A percentile compares a stretch with the other conserved stretches of the same genome.
Evolutionary conservation across 352 stramenopile genomes (phyloP).

Genomic region (Phytophthora europaea): DNA sequence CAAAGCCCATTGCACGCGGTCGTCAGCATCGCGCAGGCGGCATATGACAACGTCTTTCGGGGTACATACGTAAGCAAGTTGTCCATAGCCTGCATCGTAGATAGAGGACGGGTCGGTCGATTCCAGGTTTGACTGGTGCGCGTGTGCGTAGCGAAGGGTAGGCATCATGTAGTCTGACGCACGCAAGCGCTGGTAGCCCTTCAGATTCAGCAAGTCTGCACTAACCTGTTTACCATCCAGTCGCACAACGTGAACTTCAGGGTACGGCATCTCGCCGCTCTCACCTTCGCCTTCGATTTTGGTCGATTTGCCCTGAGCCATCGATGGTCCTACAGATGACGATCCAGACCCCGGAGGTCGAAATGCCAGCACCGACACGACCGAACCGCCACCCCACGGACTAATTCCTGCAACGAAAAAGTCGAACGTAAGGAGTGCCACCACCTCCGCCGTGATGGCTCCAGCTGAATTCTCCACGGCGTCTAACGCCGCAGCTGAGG

Average conservation of each 20-base stretch:
- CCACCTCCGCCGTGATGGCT: slow-evolving; percentile 68
- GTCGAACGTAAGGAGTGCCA: slow-evolving; percentile 82
- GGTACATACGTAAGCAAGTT: slow-evolving; percentile 82
- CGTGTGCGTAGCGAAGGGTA: slow-evolving; percentile 66
- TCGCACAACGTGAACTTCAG: slow-evolving; percentile 90
- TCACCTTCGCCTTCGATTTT: slow-evolving; percentile 81
- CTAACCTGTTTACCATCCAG: slow-evolving; percentile 90
- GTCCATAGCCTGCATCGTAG: slow-evolving; percentile 76
- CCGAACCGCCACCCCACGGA: slow-evolving; percentile 61
- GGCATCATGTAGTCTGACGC: slow-evolving; percentile 88
- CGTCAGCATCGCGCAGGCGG: slow-evolving; percentile 78
- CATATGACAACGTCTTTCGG: slow-evolving; percentile 91
- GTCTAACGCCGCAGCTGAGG: slow-evolving; percentile 42
- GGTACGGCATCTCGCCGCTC: slow-evolving; percentile 76
- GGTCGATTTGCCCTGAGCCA: slow-evolving; percentile 44
- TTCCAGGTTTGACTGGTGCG: slow-evolving; percentile 32
- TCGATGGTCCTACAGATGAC: slow-evolving; percentile 13
- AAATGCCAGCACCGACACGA: slow-evolving; percentile 79
- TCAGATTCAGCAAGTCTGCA: slow-evolving; percentile 79
- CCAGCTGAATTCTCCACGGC: slow-evolving; percentile 39
- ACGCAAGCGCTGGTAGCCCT: slow-evolving; percentile 77
- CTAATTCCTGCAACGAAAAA: slow-evolving; percentile 87
- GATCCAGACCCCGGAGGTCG: slow-evolving; percentile 64
- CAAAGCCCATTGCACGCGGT: slow-evolving; percentile 80
- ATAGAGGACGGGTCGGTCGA: slow-evolving; percentile 48